Percentiles rank a stretch among this genome's conserved stretches.
Conservation (phyloP, 345 rosid genomes). For the Gossypium herbaceum region DNA sequence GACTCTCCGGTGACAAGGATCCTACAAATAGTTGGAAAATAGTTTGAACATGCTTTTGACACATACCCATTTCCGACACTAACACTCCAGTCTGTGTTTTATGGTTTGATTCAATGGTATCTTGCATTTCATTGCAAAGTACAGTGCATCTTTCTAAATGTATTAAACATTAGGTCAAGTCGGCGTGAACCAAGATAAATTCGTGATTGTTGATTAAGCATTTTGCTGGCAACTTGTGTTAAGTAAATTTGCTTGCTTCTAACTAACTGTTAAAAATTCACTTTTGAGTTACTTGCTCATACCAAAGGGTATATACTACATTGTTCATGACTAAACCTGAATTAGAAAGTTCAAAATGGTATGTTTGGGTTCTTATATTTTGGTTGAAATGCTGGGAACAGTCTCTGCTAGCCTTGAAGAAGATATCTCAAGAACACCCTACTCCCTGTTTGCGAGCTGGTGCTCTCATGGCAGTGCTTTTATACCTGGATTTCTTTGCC, state of each 20-base stretch:
- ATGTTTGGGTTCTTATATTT: background rate
- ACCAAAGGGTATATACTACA: background rate
- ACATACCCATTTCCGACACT: too few relatives aligned
- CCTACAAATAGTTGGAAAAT: too few relatives aligned
- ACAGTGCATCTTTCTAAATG: background rate
- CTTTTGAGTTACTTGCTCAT: too few relatives aligned
- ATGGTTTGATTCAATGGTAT: background rate
- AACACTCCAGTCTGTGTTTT: too few relatives aligned
- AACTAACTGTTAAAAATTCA: too few relatives aligned
- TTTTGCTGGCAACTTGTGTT: too few relatives aligned
- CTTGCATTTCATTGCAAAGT: background rate
- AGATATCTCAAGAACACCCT: slow-evolving; percentile 99
- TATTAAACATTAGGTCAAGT: background rate
- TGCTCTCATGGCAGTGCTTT: slow-evolving; percentile 99
- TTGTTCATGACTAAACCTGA: background rate
- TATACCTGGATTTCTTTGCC: slow-evolving; percentile 95
- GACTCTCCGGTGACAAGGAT: too few relatives aligned
- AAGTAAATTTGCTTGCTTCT: too few relatives aligned
- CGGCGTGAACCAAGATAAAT: background rate
- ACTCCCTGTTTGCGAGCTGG: slow-evolving; percentile 99
- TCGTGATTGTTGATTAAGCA: too few relatives aligned
- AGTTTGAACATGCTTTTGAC: too few relatives aligned
- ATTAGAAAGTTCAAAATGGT: background rate
- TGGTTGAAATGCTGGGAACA: slow-evolving; percentile 30
- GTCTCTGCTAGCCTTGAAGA: slow-evolving; percentile 97